These are phyloP conservation scores for Phaeophleospora eucalypticola DNA, from an alignment of 2,329 filamentous ascomycete genomes.

Conservation along the genomic window DNA sequence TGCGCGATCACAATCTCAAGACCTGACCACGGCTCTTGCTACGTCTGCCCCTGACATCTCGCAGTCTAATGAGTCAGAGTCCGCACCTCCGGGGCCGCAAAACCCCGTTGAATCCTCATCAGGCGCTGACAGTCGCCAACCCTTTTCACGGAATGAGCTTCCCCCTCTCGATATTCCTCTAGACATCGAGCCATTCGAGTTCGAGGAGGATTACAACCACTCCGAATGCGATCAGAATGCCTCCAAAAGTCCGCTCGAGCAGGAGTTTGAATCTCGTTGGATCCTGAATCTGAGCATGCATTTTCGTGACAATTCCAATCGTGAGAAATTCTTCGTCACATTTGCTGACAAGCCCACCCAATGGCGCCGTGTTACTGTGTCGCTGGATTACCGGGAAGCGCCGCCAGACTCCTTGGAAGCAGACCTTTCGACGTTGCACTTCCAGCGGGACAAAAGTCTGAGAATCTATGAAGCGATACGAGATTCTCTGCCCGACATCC, in stretches of 20 bases:
- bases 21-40: constrained; percentile 34
- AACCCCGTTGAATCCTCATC: too few relatives aligned
- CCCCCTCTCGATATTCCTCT: constrained; percentile 23
- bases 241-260: constrained; percentile 59
- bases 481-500: constrained; percentile 85
- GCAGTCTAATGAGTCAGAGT: constrained; percentile 5
- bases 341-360: constrained; percentile 74
- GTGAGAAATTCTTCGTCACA: constrained; percentile 97
- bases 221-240: constrained; percentile 20
- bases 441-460: constrained; percentile 85
- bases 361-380: constrained; percentile 88
- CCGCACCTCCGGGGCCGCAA: constrained; percentile 8
- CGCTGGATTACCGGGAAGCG: constrained; percentile 83
- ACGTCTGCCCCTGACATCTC: constrained; percentile 37
- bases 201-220: constrained; percentile 31
- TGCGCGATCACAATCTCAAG: constrained; percentile 40
- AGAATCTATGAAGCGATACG: constrained; percentile 93
- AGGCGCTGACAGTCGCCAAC: too few relatives aligned
- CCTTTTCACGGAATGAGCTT: constrained; percentile 17
- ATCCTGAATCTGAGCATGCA: constrained; percentile 98
- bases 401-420: constrained; percentile 78
- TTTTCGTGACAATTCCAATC: constrained; percentile 84
- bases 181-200: constrained; percentile 6
- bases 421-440: constrained; percentile 71
- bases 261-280: constrained; percentile 78